These are phyloP conservation scores for Piloderma croceum DNA, from an alignment of 768 basidiomycete species.

Conservation along the genomic window DNA sequence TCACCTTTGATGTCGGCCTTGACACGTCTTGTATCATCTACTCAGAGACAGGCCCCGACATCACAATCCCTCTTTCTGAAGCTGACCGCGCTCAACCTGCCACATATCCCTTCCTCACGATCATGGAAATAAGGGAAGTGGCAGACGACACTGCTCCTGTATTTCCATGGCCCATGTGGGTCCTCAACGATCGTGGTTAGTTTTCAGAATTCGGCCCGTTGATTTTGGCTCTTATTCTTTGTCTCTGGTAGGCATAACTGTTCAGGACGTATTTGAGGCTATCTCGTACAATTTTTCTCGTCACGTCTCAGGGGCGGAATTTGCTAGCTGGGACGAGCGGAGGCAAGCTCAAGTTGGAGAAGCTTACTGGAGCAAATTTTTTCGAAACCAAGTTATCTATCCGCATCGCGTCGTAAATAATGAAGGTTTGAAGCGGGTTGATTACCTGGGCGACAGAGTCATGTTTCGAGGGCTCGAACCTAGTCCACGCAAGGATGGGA, in stretches of 20 bases:
- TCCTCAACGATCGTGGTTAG: conserved; percentile 38
- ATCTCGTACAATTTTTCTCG: conserved; percentile 41
- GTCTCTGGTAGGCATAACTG: too few species aligned
- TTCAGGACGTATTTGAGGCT: conserved; percentile 45
- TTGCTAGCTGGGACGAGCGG: conserved; percentile 27
- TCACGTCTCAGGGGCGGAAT: conserved; percentile 31
- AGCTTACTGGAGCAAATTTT: conserved; percentile 18
- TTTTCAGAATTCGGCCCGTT: too few species aligned
- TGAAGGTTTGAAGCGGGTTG: conserved; percentile 31
- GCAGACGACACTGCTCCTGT: conserved; percentile 44
- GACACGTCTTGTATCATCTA: conserved; percentile 13
- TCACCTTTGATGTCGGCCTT: conserved; percentile 45
- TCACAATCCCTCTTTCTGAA: conserved; percentile 25
- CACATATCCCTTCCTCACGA: conserved; percentile 54
- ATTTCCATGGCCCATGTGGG: conserved; percentile 55
- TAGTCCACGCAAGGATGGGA: conserved; percentile 40
- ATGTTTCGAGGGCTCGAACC: conserved; percentile 52
- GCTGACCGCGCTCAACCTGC: conserved; percentile 52
- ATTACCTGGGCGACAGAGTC: conserved; percentile 44
- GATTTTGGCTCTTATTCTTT: too few species aligned
- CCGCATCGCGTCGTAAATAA: background rate
- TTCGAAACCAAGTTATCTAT: background rate
- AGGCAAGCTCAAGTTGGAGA: conserved; percentile 27
- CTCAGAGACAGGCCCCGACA: conserved; percentile 24
- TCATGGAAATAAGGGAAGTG: conserved; percentile 49